phyloP scores from a whole-genome alignment of 2,329 filamentous ascomycete genomes.

The Beauveria asiatica region DNA sequence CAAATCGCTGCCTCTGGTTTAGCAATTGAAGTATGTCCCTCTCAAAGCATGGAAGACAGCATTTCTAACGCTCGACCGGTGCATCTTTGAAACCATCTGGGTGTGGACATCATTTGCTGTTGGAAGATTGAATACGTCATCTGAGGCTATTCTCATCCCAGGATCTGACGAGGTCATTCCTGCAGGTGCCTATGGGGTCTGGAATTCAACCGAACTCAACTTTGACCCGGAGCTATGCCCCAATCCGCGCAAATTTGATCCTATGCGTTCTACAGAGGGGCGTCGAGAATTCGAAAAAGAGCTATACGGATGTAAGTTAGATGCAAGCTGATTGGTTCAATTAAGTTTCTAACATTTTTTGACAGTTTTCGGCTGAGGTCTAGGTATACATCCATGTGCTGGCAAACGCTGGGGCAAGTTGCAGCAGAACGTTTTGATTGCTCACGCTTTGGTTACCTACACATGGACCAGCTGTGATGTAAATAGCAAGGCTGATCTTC shows the following conservation, averaged over 20 bases:
- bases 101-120: slow-evolving; percentile 13
- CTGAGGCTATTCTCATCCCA: neutral
- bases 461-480: slow-evolving; percentile 12
- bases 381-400: slow-evolving; percentile 13
- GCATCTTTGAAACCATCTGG: slow-evolving; percentile 14
- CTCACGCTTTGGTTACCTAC: slow-evolving; percentile 11
- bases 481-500: neutral
- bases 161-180: slow-evolving; percentile 17
- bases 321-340: neutral
- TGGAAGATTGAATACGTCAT: neutral
- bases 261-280: slow-evolving; percentile 14
- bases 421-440: slow-evolving; percentile 13
- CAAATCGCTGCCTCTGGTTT: slow-evolving; percentile 7
- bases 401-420: slow-evolving; percentile 15
- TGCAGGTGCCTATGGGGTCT: slow-evolving; percentile 14
- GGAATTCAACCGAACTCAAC: slow-evolving; percentile 18
- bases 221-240: slow-evolving; percentile 18
- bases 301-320: slow-evolving; percentile 10
- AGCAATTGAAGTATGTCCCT: slow-evolving; percentile 11
- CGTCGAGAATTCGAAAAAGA: neutral
- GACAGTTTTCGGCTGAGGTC: slow-evolving; percentile 14
- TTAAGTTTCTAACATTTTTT: neutral
- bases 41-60: slow-evolving; percentile 13
- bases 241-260: slow-evolving; percentile 14
- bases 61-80: slow-evolving; percentile 13